Evolutionary conservation across 208 protist species (phyloP).

Genomic region (Tritrichomonas musculus): DNA sequence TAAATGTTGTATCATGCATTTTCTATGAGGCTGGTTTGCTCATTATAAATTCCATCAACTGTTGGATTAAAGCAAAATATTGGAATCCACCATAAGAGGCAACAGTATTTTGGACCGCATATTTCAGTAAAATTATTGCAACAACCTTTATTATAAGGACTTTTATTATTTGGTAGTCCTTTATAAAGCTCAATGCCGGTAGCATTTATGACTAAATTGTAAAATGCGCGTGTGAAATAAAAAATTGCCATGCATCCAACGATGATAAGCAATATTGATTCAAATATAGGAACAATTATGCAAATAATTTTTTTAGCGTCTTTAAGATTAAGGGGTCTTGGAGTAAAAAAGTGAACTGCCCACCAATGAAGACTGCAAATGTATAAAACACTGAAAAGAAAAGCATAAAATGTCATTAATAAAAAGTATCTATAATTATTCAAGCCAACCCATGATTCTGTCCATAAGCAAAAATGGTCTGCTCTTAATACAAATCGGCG

Average conservation of each 20-base stretch:
- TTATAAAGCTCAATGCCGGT: not conserved
- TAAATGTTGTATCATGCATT: too few species aligned
- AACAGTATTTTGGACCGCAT: not conserved
- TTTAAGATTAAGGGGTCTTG: not conserved
- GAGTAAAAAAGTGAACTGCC: too few species aligned
- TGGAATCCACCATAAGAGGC: not conserved
- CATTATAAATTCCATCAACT: not conserved
- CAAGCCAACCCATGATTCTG: not conserved
- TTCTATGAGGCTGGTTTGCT: too few species aligned
- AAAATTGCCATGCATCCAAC: not conserved
- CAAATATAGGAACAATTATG: not conserved
- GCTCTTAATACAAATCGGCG: not conserved
- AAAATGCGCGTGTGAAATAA: not conserved
- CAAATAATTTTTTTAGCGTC: not conserved
- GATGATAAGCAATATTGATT: not conserved
- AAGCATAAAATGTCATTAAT: not conserved
- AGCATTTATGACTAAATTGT: not conserved
- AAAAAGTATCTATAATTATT: constrained; percentile 13
- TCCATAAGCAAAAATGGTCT: constrained; percentile 12
- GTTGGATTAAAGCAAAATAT: not conserved
- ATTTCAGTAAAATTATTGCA: not conserved
- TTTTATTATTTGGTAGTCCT: not conserved
- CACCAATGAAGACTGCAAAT: not conserved
- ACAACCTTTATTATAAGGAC: not conserved
- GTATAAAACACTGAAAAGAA: not conserved